Conservation (phyloP, 129 eudicot genomes). For the Dittrichia graveolens region DNA sequence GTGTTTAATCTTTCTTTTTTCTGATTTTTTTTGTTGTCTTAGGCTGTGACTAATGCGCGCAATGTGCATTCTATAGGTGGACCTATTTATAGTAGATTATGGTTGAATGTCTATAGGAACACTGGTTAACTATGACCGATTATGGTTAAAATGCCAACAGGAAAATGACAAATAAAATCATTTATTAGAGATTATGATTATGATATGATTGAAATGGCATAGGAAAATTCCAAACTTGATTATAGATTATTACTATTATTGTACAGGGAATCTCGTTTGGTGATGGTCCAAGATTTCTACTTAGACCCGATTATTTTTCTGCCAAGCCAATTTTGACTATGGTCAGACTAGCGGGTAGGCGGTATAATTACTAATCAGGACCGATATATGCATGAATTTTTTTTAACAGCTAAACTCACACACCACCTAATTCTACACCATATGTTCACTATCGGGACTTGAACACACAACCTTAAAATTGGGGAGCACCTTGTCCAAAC, state of each 20-base stretch:
- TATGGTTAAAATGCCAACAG: conserved; percentile 13
- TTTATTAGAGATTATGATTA: background rate
- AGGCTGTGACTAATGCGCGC: background rate
- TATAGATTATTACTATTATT: background rate
- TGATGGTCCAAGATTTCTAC: background rate
- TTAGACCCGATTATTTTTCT: no score
- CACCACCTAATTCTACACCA: no score
- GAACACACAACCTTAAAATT: no score
- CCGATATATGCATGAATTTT: no score
- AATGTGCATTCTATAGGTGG: conserved; percentile 11
- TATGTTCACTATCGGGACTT: no score
- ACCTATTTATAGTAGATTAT: conserved; percentile 25
- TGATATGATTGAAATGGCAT: background rate
- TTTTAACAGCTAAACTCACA: no score
- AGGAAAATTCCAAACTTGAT: background rate
- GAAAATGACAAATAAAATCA: background rate
- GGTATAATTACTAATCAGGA: no score
- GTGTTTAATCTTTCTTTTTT: background rate
- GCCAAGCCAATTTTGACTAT: no score
- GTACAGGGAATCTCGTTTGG: background rate
- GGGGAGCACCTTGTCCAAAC: no score
- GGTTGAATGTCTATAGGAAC: conserved; percentile 10
- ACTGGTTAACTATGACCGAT: background rate
- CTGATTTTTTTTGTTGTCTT: conserved; percentile 4
- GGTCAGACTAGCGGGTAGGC: no score